These are phyloP conservation scores for Pythium scleroteichum DNA, from an alignment of 352 stramenopile species.

Conservation along the genomic window DNA sequence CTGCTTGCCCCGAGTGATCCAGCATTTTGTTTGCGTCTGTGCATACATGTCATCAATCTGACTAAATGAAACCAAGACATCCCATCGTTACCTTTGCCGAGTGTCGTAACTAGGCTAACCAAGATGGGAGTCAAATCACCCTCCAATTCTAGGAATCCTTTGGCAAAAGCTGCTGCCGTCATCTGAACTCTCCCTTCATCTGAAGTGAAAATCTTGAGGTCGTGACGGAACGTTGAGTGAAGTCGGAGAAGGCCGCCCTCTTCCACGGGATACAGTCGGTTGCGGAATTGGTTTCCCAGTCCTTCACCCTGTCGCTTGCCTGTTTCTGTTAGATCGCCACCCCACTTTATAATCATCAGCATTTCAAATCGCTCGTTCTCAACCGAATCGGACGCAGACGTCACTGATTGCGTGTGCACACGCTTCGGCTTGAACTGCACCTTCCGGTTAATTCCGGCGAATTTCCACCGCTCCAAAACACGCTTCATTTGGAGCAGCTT, in stretches of 20 bases:
- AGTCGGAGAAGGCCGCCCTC: constrained; percentile 95
- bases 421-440: constrained; percentile 85
- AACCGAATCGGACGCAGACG: constrained; percentile 7
- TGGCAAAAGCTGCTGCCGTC: constrained; percentile 99
- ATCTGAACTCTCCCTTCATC: constrained; percentile 99
- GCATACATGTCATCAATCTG: neutral
- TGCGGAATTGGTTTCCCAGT: constrained; percentile 93
- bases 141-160: constrained; percentile 99
- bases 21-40: constrained; percentile 96
- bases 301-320: constrained; percentile 96
- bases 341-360: constrained; percentile 99
- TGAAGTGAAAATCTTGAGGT: constrained; percentile 99
- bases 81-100: constrained; percentile 63
- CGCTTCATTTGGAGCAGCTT: constrained; percentile 96
- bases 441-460: constrained; percentile 98
- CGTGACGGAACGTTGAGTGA: constrained; percentile 99
- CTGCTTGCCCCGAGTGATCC: constrained; percentile 97
- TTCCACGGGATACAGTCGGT: constrained; percentile 88
- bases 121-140: constrained; percentile 99
- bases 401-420: constrained; percentile 45
- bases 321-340: constrained; percentile 97
- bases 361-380: constrained; percentile 83
- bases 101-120: constrained; percentile 92
- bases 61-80: too few relatives aligned
- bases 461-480: constrained; percentile 97